Evolutionary conservation across 1,284 basidiomycete species (phyloP).

Genomic region (Cystobasidium slooffiae): DNA sequence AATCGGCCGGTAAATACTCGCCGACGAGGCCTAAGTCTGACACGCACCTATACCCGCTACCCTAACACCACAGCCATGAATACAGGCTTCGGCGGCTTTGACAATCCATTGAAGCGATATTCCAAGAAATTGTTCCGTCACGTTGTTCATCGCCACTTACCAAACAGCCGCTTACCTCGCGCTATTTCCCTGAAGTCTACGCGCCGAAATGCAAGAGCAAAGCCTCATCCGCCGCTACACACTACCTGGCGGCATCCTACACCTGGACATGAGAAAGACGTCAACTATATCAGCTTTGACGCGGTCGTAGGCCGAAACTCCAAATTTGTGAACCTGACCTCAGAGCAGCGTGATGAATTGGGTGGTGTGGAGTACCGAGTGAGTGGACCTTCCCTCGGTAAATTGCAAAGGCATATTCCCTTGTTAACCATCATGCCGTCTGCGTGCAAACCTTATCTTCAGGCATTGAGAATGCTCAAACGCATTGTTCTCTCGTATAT

Average conservation of each 20-base stretch:
- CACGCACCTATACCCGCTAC: constrained; percentile 9
- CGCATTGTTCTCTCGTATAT: constrained; percentile 63
- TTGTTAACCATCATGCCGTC: no score
- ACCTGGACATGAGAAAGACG: constrained; percentile 56
- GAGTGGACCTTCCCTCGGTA: constrained; percentile 56
- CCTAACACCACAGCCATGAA: constrained; percentile 53
- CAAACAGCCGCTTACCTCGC: not conserved
- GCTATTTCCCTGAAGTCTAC: constrained; percentile 48
- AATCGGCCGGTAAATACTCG: not conserved
- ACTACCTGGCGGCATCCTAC: not conserved
- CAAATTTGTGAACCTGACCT: constrained; percentile 75
- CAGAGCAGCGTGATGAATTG: constrained; percentile 84
- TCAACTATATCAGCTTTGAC: constrained; percentile 84
- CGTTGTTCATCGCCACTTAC: not conserved
- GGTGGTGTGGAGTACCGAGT: constrained; percentile 91
- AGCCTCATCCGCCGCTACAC: constrained; percentile 32
- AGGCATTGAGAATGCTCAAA: constrained; percentile 49
- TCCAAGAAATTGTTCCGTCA: not conserved
- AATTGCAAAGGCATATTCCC: no score
- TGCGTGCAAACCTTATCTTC: constrained; percentile 31
- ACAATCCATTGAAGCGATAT: constrained; percentile 68
- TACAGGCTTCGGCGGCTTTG: constrained; percentile 80
- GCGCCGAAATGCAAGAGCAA: constrained; percentile 37
- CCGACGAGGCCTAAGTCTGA: not conserved
- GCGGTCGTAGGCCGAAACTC: constrained; percentile 85